Conservation (phyloP, 257 asterid species). For the Marsdenia floribunda region DNA sequence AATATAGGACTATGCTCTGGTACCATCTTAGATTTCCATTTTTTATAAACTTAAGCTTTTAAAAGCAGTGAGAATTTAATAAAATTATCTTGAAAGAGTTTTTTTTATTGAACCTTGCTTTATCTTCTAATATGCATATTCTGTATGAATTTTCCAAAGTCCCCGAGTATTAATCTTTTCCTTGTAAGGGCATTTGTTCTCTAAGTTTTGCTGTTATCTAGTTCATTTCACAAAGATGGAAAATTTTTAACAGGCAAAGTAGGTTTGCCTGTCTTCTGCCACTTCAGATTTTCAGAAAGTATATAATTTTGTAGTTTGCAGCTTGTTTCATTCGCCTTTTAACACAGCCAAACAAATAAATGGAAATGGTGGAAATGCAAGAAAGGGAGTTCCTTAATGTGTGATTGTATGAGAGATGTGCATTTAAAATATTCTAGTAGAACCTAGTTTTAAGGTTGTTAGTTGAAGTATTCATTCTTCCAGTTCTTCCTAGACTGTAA, state of each 20-base stretch:
- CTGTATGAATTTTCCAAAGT: not conserved
- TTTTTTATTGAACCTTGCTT: not conserved
- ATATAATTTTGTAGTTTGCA: not conserved
- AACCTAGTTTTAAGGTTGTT: not conserved
- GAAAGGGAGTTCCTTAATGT: not conserved
- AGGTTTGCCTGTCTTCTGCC: not conserved
- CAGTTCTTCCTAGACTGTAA: not conserved
- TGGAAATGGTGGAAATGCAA: not conserved
- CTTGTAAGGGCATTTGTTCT: not conserved
- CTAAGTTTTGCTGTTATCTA: not conserved
- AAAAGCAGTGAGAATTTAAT: no score
- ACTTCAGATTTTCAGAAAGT: not conserved
- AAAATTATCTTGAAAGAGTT: not conserved
- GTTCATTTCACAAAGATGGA: not conserved
- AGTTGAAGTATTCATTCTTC: not conserved
- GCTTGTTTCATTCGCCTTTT: not conserved
- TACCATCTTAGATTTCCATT: no score
- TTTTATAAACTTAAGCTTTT: no score
- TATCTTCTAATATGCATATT: not conserved
- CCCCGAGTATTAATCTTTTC: not conserved
- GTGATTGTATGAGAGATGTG: not conserved
- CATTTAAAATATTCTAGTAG: not conserved
- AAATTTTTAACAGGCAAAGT: not conserved
- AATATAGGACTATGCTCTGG: no score
- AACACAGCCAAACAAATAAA: not conserved